These are phyloP conservation scores for Coriolopsis trogii DNA, from an alignment of 1,284 basidiomycete genomes.

Conservation along the genomic window DNA sequence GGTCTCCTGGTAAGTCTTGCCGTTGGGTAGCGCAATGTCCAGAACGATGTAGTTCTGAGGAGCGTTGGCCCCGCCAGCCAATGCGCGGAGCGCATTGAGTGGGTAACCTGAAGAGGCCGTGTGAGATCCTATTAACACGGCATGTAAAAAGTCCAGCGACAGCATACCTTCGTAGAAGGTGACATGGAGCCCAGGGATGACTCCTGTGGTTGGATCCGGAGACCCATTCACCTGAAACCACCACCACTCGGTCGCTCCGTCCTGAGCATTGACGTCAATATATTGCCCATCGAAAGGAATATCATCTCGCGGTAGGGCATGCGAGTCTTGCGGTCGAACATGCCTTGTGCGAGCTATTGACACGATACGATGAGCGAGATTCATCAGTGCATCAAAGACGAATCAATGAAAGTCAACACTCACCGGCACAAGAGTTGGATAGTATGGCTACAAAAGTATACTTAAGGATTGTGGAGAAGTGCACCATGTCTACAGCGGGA, in stretches of 20 bases:
- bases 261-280: slow-evolving; percentile 21
- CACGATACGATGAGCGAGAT: too few species aligned
- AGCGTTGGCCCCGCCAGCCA: slow-evolving; percentile 6
- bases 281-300: slow-evolving; percentile 30
- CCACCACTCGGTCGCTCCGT: slow-evolving; percentile 30
- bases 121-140: neutral
- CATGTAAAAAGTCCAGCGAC: neutral
- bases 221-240: slow-evolving; percentile 25
- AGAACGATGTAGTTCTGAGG: slow-evolving; percentile 31
- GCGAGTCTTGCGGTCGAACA: too few species aligned
- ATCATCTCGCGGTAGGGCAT: too few species aligned
- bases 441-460: too few species aligned
- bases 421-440: too few species aligned
- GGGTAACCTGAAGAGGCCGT: slow-evolving; percentile 22
- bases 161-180: slow-evolving; percentile 19
- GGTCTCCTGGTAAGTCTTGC: slow-evolving; percentile 23
- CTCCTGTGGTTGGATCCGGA: slow-evolving; percentile 3
- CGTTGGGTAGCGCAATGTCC: slow-evolving; percentile 30
- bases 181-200: slow-evolving; percentile 10
- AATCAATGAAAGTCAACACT: too few species aligned
- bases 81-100: slow-evolving; percentile 10
- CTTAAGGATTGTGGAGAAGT: too few species aligned
- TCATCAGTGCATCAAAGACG: too few species aligned
- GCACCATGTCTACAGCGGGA: too few species aligned
- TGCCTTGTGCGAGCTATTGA: too few species aligned